A percentile compares a stretch with the other conserved stretches of the same genome.
Evolutionary conservation across 352 stramenopile genomes (phyloP).

Genomic region (Elongisporangium senticosum): DNA sequence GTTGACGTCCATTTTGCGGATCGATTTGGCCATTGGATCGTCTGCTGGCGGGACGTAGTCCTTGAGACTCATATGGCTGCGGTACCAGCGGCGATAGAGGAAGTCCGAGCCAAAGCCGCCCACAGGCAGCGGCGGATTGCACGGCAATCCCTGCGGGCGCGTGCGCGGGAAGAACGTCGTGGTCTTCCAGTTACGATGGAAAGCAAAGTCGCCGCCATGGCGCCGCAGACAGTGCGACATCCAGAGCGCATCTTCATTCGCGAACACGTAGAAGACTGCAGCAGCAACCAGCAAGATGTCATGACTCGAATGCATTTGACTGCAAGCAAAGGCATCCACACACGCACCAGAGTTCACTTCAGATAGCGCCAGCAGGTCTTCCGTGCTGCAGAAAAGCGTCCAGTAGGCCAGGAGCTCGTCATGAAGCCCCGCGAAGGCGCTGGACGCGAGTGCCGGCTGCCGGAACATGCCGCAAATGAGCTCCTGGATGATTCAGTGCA

Average conservation of each 20-base stretch:
- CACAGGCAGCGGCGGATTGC: conserved; percentile 20
- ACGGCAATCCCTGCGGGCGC: conserved; percentile 11
- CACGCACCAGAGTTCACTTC: conserved; percentile 65
- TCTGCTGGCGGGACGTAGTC: conserved; percentile 32
- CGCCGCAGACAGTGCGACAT: conserved; percentile 73
- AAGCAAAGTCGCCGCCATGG: conserved; percentile 65
- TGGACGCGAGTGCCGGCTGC: conserved; percentile 51
- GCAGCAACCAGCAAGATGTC: background rate
- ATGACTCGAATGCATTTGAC: conserved; percentile 8
- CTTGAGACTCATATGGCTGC: conserved; percentile 68
- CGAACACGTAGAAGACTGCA: conserved; percentile 76
- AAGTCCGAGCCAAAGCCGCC: conserved; percentile 73
- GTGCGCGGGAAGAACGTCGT: conserved; percentile 72
- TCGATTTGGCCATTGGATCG: conserved; percentile 36
- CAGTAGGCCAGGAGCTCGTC: conserved; percentile 78
- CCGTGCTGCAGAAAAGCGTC: conserved; percentile 59
- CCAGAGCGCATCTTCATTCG: conserved; percentile 76
- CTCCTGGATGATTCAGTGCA: too few relatives aligned
- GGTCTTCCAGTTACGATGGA: conserved; percentile 61
- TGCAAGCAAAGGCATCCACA: too few relatives aligned
- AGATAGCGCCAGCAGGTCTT: conserved; percentile 56
- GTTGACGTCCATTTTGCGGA: conserved; percentile 50
- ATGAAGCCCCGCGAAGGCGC: conserved; percentile 54
- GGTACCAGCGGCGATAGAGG: conserved; percentile 80
- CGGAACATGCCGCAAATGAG: conserved; percentile 25